A percentile compares a stretch with the other conserved stretches of the same genome.
Conservation (phyloP, 805 yeast species). For the Zygotorulaspora chibaensis region DNA sequence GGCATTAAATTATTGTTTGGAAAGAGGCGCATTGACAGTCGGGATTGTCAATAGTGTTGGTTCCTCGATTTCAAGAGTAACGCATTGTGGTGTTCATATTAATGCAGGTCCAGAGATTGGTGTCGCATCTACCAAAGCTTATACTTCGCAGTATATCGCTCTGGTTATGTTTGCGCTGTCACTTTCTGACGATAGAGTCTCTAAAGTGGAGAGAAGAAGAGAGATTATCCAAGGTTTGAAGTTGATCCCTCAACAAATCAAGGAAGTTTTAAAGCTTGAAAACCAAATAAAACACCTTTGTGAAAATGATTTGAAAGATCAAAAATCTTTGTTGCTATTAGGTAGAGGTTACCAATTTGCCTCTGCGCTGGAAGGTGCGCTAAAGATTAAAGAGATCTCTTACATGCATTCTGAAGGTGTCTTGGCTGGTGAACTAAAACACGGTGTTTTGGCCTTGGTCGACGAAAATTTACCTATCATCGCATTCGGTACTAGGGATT, state of each 20-base stretch:
- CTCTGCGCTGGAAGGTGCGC: slow-evolving; percentile 96
- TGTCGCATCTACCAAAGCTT: slow-evolving; percentile 98
- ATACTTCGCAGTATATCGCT: slow-evolving; percentile 97
- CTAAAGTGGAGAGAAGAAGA: slow-evolving; percentile 67
- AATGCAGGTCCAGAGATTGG: slow-evolving; percentile 99
- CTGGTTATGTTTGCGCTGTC: slow-evolving; percentile 94
- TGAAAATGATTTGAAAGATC: slow-evolving; percentile 63
- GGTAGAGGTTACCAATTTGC: slow-evolving; percentile 99
- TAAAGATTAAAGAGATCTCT: slow-evolving; percentile 95
- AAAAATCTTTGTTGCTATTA: slow-evolving; percentile 80
- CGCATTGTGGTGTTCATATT: slow-evolving; percentile 99
- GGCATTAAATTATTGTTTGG: slow-evolving; percentile 91
- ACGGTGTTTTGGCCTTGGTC: slow-evolving; percentile 95
- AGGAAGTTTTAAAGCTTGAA: slow-evolving; percentile 68
- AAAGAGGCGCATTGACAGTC: slow-evolving; percentile 94
- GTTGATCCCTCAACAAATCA: slow-evolving; percentile 80
- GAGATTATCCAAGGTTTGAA: slow-evolving; percentile 85
- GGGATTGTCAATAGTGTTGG: slow-evolving; percentile 98
- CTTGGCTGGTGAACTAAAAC: slow-evolving; percentile 97
- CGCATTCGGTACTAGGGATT: slow-evolving; percentile 94
- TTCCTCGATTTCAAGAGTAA: slow-evolving; percentile 91
- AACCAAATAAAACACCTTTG: slow-evolving; percentile 72
- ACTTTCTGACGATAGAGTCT: slow-evolving; percentile 86
- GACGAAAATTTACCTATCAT: slow-evolving; percentile 92
- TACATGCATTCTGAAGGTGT: slow-evolving; percentile 99